phyloP scores from a whole-genome alignment of 2,329 filamentous ascomycete genomes.

The Fusarium odoratissimum region DNA sequence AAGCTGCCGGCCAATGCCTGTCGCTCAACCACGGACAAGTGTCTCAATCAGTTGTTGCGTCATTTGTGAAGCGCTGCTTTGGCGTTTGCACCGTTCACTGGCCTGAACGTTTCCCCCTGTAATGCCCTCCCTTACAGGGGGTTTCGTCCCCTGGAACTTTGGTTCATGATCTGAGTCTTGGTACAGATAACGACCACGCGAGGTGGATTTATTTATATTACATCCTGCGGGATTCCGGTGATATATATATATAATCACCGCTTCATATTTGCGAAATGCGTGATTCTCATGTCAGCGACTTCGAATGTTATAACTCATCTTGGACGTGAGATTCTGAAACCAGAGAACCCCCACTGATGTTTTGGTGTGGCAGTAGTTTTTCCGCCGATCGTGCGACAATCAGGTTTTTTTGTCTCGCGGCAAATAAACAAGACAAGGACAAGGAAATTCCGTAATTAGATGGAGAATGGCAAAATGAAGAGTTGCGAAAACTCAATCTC shows the following conservation, averaged over 20 bases:
- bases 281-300: background rate
- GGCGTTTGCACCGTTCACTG: background rate
- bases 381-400: constrained; percentile 27
- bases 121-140: background rate
- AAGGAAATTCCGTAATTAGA: background rate
- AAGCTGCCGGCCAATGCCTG: constrained; percentile 23
- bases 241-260: background rate
- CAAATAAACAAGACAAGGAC: background rate
- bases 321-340: constrained; percentile 10
- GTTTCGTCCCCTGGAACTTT: background rate
- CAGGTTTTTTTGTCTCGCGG: constrained; percentile 15
- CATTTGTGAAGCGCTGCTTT: constrained; percentile 12
- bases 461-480: constrained; percentile 10
- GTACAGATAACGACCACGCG: background rate
- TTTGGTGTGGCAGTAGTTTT: background rate
- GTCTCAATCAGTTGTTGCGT: constrained; percentile 20
- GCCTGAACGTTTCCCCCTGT: background rate
- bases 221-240: background rate
- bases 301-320: background rate
- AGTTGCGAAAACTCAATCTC: constrained; percentile 6
- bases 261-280: background rate
- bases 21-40: background rate
- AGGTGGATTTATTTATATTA: background rate
- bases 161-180: constrained; percentile 2
- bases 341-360: background rate